Conservation (phyloP, 2,329 filamentous ascomycete genomes). For the Colletotrichum camelliae region DNA sequence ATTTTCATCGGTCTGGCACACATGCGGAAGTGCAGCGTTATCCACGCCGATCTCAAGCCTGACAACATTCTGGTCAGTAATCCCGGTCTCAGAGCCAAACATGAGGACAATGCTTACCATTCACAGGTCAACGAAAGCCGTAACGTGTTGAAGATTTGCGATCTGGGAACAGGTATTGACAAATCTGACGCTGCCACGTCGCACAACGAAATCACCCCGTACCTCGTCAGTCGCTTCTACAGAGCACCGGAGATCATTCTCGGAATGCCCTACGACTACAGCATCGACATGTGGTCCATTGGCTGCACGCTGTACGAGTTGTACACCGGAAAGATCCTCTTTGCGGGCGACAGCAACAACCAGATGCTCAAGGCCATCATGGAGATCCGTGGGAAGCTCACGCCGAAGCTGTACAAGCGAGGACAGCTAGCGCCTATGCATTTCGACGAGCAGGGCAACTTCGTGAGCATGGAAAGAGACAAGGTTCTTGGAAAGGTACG, state of each 20-base stretch:
- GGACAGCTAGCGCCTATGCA: constrained; percentile 78
- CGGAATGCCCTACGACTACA: constrained; percentile 94
- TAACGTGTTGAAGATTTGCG: constrained; percentile 90
- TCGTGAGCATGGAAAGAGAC: constrained; percentile 84
- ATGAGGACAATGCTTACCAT: constrained; percentile 28
- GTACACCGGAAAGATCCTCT: constrained; percentile 96
- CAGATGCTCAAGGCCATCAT: constrained; percentile 97
- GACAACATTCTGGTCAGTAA: constrained; percentile 85
- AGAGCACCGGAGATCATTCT: constrained; percentile 96
- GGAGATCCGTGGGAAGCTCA: constrained; percentile 93
- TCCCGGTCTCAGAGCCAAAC: neutral
- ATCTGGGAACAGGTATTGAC: constrained; percentile 95
- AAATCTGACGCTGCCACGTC: constrained; percentile 76
- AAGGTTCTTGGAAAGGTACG: constrained; percentile 83
- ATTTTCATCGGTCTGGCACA: constrained; percentile 90
- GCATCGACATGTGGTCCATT: constrained; percentile 97
- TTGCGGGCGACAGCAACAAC: constrained; percentile 94
- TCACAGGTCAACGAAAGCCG: constrained; percentile 76
- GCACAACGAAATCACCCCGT: constrained; percentile 86
- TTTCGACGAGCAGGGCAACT: constrained; percentile 86
- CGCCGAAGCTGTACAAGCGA: constrained; percentile 84
- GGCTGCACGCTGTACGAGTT: constrained; percentile 97
- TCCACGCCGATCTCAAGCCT: constrained; percentile 96
- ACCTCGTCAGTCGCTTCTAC: constrained; percentile 96
- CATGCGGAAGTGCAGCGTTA: constrained; percentile 88